These are phyloP conservation scores for Jackrogersella multiformis DNA, from an alignment of 495 filamentous ascomycete genomes.

Conservation along the genomic window DNA sequence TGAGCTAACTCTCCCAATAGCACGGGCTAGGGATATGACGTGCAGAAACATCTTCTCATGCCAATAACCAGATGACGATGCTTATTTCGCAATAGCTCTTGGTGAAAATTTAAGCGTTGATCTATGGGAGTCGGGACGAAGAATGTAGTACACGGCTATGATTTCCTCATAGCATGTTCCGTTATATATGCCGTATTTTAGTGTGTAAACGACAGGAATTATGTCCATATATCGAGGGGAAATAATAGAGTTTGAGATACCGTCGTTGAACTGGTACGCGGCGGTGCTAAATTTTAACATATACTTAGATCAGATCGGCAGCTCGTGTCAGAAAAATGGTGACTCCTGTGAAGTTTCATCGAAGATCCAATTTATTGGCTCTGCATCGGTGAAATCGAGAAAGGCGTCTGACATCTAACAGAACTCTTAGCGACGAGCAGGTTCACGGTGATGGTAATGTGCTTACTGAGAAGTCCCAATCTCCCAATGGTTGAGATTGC, in stretches of 20 bases:
- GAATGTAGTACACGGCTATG: no score
- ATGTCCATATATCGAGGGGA: no score
- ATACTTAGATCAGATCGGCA: background rate
- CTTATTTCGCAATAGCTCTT: no score
- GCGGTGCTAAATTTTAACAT: no score
- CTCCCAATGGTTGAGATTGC: conserved; percentile 22
- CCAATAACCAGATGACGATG: no score
- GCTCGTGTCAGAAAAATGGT: background rate
- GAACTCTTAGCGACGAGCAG: conserved; percentile 1
- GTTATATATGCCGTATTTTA: no score
- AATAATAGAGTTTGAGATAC: no score
- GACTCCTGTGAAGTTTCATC: conserved; percentile 8
- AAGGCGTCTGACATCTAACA: conserved; percentile 28
- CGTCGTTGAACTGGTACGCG: background rate
- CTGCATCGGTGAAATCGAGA: conserved; percentile 23
- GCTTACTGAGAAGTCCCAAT: conserved; percentile 42
- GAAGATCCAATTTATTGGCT: conserved; percentile 27
- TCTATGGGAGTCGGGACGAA: background rate
- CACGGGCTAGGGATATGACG: no score
- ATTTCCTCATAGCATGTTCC: no score
- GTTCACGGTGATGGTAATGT: background rate
- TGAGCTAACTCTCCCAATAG: no score
- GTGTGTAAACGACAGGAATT: no score
- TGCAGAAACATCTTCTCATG: no score
- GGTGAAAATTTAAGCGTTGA: background rate